Conservation (phyloP, 768 basidiomycete genomes). For the Saitozyma podzolica region DNA sequence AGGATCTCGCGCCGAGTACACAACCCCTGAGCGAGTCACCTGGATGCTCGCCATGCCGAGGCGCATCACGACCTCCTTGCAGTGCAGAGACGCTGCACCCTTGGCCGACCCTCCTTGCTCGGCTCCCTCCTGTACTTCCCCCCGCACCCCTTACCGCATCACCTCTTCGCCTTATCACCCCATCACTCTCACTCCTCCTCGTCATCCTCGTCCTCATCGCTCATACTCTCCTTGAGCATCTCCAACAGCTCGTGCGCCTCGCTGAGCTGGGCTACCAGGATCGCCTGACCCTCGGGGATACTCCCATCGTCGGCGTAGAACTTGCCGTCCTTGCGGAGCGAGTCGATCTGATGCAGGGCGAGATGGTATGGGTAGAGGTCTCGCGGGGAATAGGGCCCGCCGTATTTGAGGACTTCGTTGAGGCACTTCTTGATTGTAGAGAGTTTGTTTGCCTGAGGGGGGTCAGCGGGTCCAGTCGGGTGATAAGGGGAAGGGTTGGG, state of each 20-base stretch:
- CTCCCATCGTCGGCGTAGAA: constrained; percentile 84
- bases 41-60: too few relatives aligned
- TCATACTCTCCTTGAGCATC: constrained; percentile 65
- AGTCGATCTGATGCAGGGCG: constrained; percentile 92
- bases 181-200: constrained; percentile 1
- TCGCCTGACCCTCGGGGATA: constrained; percentile 94
- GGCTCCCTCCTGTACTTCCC: too few relatives aligned
- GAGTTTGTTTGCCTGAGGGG: constrained; percentile 83
- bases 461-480: background rate
- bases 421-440: constrained; percentile 96
- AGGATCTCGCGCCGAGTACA: too few relatives aligned
- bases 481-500: too few relatives aligned
- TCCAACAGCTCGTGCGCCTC: constrained; percentile 95
- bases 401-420: constrained; percentile 92
- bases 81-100: too few relatives aligned
- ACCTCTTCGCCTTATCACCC: too few relatives aligned
- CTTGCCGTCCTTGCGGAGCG: constrained; percentile 86
- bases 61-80: too few relatives aligned
- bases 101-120: too few relatives aligned
- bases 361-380: constrained; percentile 96
- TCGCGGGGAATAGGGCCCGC: constrained; percentile 85
- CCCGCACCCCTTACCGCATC: too few relatives aligned
- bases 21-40: too few relatives aligned
- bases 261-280: constrained; percentile 90
- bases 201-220: constrained; percentile 46